Base-by-base conservation (phyloP, 306 rosid genomes). In the Cicer yamashitae region DNA sequence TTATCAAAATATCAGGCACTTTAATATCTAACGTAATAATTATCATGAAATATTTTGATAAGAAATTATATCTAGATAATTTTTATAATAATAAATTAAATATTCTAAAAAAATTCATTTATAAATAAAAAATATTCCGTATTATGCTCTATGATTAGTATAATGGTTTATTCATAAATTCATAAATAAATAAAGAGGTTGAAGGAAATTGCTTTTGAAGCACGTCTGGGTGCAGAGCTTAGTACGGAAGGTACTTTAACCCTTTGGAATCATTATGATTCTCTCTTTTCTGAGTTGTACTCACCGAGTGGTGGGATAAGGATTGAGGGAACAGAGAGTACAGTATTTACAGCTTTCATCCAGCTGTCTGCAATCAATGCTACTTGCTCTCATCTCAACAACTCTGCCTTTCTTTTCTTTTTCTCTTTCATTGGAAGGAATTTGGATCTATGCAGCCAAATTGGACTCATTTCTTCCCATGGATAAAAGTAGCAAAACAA, bases 351-450 rank as follows among this genome's bases (percentile, higher is more conserved):
- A 74, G 66, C 88, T 50, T 39, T 57, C 38, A 64, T 77, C 79
- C 77, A 83, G 65, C 89, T 83, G 89, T 80, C 20, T 54, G 37
- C 77, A 65, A 73, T 73, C 45, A 67, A 80, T 63, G 18, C 25
- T 22, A 22, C 25, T 22, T 1, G 2, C 14, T 38, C 25, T 68
- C 71, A 25, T 25, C 76, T 7, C 75, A 60, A 45, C 79, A 60
- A 59, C 81, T 75, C 52, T 52, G 41, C 30, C 6, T 5, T 15
- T 10, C 10, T 3, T 12, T 30, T 6, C 0, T 20, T 56, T 30
- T 57, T 56, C 13, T 17, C 20, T 7, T 13, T 13, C 15, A 7
- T 15, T 10, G 1, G 25, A 22, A 0, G 2, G 2, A 12, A 47
- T 75, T 64, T 76, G 59, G 69, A 63, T 48, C 22, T 56, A 43